Evolutionary conservation across 352 stramenopile genomes (phyloP).

Genomic region (Phytophthora megakarya): DNA sequence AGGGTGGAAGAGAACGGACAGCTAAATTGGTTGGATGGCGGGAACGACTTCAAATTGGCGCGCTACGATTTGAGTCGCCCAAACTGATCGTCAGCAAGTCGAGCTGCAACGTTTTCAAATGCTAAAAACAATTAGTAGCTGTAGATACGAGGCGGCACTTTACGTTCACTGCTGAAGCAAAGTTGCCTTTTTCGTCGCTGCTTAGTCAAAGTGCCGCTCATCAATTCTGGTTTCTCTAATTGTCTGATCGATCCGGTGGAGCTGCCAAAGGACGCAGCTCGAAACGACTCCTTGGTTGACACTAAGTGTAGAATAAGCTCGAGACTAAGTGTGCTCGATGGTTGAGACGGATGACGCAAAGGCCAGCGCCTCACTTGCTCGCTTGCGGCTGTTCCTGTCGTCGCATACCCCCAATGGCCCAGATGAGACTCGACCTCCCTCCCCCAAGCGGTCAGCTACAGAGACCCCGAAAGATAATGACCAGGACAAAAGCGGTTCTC

Average conservation of each 20-base stretch:
- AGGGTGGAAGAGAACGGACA: constrained; percentile 13
- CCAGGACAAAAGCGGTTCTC: constrained; percentile 1
- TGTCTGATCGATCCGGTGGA: neutral
- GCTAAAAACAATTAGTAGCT: no score
- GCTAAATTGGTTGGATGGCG: constrained; percentile 33
- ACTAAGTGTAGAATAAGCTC: constrained; percentile 18
- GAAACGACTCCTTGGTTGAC: constrained; percentile 26
- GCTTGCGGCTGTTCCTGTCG: constrained; percentile 44
- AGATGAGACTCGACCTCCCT: constrained; percentile 7
- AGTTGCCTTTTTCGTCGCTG: neutral
- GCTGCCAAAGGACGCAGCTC: constrained; percentile 20
- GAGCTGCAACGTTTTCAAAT: neutral
- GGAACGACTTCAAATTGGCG: constrained; percentile 22
- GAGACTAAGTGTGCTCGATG: constrained; percentile 18
- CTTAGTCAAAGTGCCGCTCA: neutral
- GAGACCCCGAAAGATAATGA: neutral
- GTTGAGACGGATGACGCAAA: constrained; percentile 28
- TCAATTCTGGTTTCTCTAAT: no score
- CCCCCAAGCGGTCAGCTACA: neutral
- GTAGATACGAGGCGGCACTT: no score
- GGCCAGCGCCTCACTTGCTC: constrained; percentile 35
- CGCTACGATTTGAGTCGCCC: constrained; percentile 20
- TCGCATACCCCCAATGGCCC: constrained; percentile 38
- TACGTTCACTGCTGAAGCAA: constrained; percentile 31
- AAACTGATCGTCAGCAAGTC: neutral